Evolutionary conservation across 1,139 yeast genomes (phyloP).

Genomic region (Hemisphaericaspora lyxosophila): DNA sequence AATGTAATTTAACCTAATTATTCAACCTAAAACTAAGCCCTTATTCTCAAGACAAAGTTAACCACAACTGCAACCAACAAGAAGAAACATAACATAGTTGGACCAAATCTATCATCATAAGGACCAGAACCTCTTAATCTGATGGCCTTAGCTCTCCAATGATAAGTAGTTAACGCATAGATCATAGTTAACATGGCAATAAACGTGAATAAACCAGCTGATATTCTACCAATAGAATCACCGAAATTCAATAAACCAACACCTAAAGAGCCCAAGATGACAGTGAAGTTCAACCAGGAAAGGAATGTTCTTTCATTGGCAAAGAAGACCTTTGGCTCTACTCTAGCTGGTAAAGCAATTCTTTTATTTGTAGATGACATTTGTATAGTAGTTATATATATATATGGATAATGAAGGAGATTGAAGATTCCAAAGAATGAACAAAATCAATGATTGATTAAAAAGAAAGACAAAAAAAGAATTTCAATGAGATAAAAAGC

Average conservation of each 20-base stretch:
- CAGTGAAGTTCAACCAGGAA: slow-evolving; percentile 98
- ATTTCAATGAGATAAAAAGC: too few species aligned
- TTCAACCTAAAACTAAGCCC: slow-evolving; percentile 33
- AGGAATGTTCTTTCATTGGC: slow-evolving; percentile 98
- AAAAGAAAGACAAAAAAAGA: background rate
- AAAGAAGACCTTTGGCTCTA: slow-evolving; percentile 97
- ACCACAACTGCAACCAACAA: slow-evolving; percentile 88
- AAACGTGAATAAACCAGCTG: slow-evolving; percentile 91
- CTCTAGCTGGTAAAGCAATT: slow-evolving; percentile 96
- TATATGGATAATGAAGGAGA: background rate
- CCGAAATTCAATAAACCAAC: slow-evolving; percentile 96
- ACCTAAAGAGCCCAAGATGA: slow-evolving; percentile 93
- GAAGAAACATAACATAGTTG: slow-evolving; percentile 96
- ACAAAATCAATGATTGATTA: background rate
- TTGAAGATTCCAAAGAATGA: background rate
- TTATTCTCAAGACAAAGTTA: slow-evolving; percentile 83
- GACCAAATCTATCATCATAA: slow-evolving; percentile 97
- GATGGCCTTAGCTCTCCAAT: slow-evolving; percentile 99
- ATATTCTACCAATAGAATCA: slow-evolving; percentile 85
- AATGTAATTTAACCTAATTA: too few species aligned
- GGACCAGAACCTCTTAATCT: slow-evolving; percentile 98
- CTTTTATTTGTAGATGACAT: slow-evolving; percentile 55
- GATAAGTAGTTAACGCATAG: slow-evolving; percentile 92
- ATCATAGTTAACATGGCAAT: slow-evolving; percentile 97
- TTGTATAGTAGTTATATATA: background rate